Conservation (phyloP, 371 early-diverging fungal genomes). For the Mortierella sp. region DNA sequence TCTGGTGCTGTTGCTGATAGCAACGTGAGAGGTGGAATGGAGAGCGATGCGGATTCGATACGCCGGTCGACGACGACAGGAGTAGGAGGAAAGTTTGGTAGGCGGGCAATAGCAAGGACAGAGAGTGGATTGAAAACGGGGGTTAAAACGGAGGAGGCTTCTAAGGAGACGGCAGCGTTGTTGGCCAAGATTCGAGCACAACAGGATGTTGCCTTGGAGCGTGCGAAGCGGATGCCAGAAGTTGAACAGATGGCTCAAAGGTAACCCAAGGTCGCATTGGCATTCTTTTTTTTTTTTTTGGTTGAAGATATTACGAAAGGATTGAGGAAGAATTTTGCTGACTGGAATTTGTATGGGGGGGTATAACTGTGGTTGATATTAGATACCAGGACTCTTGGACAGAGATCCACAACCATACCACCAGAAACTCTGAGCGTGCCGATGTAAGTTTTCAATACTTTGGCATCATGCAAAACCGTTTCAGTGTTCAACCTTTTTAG, state of each 20-base stretch:
- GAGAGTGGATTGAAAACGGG: conserved; percentile 21
- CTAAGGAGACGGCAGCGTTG: conserved; percentile 37
- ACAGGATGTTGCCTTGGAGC: conserved; percentile 29
- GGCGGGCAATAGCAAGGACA: not conserved
- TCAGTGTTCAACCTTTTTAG: not conserved
- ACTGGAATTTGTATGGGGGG: no score
- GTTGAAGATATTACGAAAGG: not conserved
- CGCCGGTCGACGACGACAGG: not conserved
- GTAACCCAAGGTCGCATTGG: conserved; percentile 8
- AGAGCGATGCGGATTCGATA: conserved; percentile 14
- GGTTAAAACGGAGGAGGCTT: conserved; percentile 31
- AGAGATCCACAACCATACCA: conserved; percentile 47
- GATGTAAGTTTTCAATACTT: conserved; percentile 26
- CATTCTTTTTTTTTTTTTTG: not conserved
- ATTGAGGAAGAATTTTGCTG: not conserved
- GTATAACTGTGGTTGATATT: not conserved
- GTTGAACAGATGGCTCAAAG: conserved; percentile 42
- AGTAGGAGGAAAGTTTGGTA: not conserved
- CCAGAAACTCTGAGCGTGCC: conserved; percentile 42
- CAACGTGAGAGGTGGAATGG: not conserved
- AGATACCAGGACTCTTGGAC: conserved; percentile 57
- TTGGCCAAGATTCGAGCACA: conserved; percentile 36
- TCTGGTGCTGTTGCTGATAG: not conserved
- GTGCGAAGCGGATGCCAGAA: conserved; percentile 38
- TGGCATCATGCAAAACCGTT: not conserved